Base-by-base conservation (phyloP, 2,329 filamentous ascomycete species). In the Didymella segeticola region DNA sequence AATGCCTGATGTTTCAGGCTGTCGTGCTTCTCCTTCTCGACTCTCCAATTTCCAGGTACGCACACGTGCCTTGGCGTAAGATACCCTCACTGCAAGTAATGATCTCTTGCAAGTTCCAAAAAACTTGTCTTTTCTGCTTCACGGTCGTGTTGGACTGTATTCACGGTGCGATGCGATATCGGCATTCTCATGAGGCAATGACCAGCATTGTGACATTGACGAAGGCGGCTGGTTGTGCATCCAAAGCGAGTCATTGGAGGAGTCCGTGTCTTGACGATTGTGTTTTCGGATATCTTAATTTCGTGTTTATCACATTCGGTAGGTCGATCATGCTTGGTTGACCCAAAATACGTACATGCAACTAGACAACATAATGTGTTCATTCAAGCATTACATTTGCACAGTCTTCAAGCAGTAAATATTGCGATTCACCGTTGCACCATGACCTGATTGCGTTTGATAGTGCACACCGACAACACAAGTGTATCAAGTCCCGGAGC, bases 1-100 rank as follows among this genome's bases (percentile, higher is more conserved):
- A 30, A 6, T 25, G 57, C 53, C 58, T 63, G 57, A 61, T 47
- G 67, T 67, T 66, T 66, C 66, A 67, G 62, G 62, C 56, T 38
- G 42, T 42, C 22, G 39, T 52, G 37, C 47, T 47, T 41, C 48
- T 47, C 41, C 38, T 51, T 39, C 15, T 30, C 23, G 29, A 34
- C 15, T 46, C 53, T 43, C 30, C 7, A 50, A 31, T 34, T 15
- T 26, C 47, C 37, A 22, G 53, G 25, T 38, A 29, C 42, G n/a
- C 33, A 11, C 20, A 43, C 27, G 47, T 20, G 46, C 42, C 30
- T 20, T 41, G 53, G 36, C 47, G 43, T 56, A 38, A 38, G 47
- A 51, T 51, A 56, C 47, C 53, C 53, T 47, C 5, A 15, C 15
- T 20, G 53, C 47, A 51, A 56, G 53, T 51, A 56, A 46, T 22